A percentile compares a stretch with the other conserved stretches of the same genome.
Conservation (phyloP, 768 basidiomycete genomes). For the Leccinum fibrillosum region DNA sequence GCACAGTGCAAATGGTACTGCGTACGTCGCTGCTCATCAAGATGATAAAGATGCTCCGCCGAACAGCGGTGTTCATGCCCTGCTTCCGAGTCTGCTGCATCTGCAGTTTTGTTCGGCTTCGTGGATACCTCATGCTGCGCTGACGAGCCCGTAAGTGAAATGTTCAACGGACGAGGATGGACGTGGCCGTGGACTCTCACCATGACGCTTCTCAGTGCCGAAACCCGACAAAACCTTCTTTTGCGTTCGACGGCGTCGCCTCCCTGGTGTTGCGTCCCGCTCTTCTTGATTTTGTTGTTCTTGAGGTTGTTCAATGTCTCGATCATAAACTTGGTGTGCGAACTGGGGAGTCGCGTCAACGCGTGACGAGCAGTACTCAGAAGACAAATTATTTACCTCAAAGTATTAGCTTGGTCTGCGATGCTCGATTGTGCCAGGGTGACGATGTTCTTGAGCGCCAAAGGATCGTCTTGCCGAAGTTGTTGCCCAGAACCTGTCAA, state of each 20-base stretch:
- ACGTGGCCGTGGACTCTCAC: too few relatives aligned
- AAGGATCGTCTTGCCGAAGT: slow-evolving; percentile 88
- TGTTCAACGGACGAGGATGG: too few relatives aligned
- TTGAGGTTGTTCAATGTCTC: too few relatives aligned
- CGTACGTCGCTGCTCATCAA: slow-evolving; percentile 94
- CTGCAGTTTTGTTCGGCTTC: slow-evolving; percentile 20
- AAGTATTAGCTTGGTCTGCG: slow-evolving; percentile 42
- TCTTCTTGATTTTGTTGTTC: too few relatives aligned
- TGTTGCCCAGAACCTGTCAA: slow-evolving; percentile 84
- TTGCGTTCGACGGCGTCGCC: too few relatives aligned
- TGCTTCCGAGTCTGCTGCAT: slow-evolving; percentile 62
- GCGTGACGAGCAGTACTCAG: too few relatives aligned
- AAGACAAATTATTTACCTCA: slow-evolving; percentile 44
- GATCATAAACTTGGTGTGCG: slow-evolving; percentile 44
- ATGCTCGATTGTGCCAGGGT: slow-evolving; percentile 71
- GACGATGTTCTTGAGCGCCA: slow-evolving; percentile 88
- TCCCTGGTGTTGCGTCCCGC: too few relatives aligned
- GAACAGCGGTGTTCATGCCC: slow-evolving; percentile 98
- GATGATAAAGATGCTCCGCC: slow-evolving; percentile 87
- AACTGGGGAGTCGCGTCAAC: slow-evolving; percentile 51
- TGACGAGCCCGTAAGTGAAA: slow-evolving; percentile 44
- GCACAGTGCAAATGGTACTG: not conserved
- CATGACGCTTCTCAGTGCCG: too few relatives aligned
- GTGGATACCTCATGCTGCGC: slow-evolving; percentile 68
- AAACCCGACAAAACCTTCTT: too few relatives aligned